Evolutionary conservation across 2,329 filamentous ascomycete species (phyloP), one percentile per base, ranked within the genome.

Genomic region (Eutypa lata): DNA sequence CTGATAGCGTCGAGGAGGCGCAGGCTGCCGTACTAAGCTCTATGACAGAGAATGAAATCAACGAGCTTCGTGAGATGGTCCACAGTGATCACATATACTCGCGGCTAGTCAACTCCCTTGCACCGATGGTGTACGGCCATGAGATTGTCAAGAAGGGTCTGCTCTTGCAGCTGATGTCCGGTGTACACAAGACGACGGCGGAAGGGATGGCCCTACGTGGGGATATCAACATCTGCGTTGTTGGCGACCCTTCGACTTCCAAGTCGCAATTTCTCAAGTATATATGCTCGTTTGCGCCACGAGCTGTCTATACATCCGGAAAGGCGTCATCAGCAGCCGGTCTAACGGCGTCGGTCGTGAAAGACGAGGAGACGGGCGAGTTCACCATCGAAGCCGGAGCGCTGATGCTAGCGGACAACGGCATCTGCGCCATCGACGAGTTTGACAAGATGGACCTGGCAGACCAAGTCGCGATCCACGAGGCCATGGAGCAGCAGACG

Each of bases 401-500:
- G 13, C 84, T 99, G 53, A 97, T 99, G 94, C 78, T 99, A 56
- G 94, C 94, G 21, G 88, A 97, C 66, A 97, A 96, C 61, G 94
- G 94, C 50, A 95, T 97, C 64, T 99, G 94, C 72, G 92, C 91
- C 54, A 99, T 99, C 68, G 94, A 99, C 68, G 94, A 99, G 70
- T 99, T 99, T 64, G 94, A 99, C 83, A 99, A 99, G 77, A 99
- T 99, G 94, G 94, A 99, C 65, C 89, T 99, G 57, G 86, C 78
- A 49, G 94, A 99, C 70, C 94, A 99, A 75, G 94, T 99, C 51
- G 94, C 94, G 60, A 99, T 99, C 66, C 94, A 99, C 81, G 94
- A 99, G 84, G 94, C 94, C 54, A 99, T 99, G 94, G 94, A 99
- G 82, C 94, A 99, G 77, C 94, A 99, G 74, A 99, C 94, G 5